A percentile compares a stretch with the other conserved stretches of the same genome.
Evolutionary conservation across 2,329 filamentous ascomycete genomes (phyloP).

Genomic region (Cryphonectria radicalis): DNA sequence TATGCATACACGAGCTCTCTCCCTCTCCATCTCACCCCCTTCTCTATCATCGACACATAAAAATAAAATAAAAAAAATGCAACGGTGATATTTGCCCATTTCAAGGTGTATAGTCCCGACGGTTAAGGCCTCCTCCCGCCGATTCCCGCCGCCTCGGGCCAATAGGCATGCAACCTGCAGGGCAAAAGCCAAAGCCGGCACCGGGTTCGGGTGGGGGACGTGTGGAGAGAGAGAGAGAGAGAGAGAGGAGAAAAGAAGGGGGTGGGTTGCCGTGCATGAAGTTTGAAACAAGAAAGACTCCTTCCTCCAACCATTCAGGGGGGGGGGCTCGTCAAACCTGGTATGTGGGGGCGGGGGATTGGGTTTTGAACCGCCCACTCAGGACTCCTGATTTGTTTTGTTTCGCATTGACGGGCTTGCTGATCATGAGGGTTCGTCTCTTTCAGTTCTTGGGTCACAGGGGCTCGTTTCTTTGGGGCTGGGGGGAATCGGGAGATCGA

Average conservation of each 20-base stretch:
- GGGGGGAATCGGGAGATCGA: not conserved
- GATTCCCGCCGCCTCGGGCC: not conserved
- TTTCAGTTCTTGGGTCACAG: not conserved
- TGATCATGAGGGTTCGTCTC: constrained; percentile 22
- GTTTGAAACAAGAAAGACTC: constrained; percentile 25
- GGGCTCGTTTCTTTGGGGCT: not conserved
- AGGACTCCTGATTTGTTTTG: constrained; percentile 22
- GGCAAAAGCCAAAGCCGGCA: constrained; percentile 2
- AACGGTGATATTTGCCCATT: constrained; percentile 17
- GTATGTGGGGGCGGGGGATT: not conserved
- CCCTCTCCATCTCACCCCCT: not conserved
- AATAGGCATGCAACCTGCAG: constrained; percentile 11
- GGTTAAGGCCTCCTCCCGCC: constrained; percentile 9
- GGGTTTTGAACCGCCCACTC: constrained; percentile 13
- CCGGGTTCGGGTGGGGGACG: not conserved
- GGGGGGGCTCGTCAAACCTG: not conserved
- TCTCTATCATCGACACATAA: not conserved
- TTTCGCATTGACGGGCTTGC: constrained; percentile 26
- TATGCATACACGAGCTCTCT: not conserved
- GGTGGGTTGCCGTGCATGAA: constrained; percentile 9
- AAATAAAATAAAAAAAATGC: not conserved
- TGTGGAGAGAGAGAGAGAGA: not conserved
- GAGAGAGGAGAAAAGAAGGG: constrained; percentile 7
- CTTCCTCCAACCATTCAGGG: constrained; percentile 6
- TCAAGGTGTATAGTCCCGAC: not conserved